Evolutionary conservation across 352 stramenopile species (phyloP).

Genomic region (Pythium dissotocum): DNA sequence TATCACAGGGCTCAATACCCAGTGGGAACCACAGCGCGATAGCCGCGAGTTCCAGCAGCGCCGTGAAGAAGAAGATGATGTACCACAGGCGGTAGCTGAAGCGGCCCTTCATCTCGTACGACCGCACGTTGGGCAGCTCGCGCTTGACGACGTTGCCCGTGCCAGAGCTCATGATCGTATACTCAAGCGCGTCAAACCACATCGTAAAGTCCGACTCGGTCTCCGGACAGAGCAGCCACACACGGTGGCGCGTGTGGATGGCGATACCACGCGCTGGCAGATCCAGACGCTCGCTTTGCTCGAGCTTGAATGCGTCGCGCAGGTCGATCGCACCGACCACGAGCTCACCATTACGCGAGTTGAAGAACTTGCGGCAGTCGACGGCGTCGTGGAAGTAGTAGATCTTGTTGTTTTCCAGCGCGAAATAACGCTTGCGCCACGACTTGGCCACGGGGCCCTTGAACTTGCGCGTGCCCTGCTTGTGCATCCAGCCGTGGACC

Average conservation of each 20-base stretch:
- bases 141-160: slow-evolving; percentile 86
- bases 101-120: slow-evolving; percentile 90
- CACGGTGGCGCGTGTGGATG: slow-evolving; percentile 75
- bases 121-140: slow-evolving; percentile 85
- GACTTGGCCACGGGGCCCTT: slow-evolving; percentile 79
- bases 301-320: slow-evolving; percentile 77
- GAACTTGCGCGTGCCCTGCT: slow-evolving; percentile 80
- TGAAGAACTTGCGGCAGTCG: slow-evolving; percentile 87
- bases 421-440: slow-evolving; percentile 83
- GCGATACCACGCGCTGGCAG: slow-evolving; percentile 82
- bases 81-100: slow-evolving; percentile 76
- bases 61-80: slow-evolving; percentile 73
- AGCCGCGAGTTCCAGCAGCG: slow-evolving; percentile 68
- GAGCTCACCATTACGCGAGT: slow-evolving; percentile 72
- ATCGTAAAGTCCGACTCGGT: slow-evolving; percentile 83
- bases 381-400: slow-evolving; percentile 87
- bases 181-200: slow-evolving; percentile 83
- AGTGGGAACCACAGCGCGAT: slow-evolving; percentile 84
- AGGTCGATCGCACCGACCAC: slow-evolving; percentile 77
- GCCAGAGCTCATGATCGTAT: slow-evolving; percentile 68
- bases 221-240: slow-evolving; percentile 87
- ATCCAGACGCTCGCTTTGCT: slow-evolving; percentile 75
- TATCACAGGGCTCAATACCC: slow-evolving; percentile 73
- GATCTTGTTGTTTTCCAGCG: slow-evolving; percentile 82
- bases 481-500: slow-evolving; percentile 86